Percentiles rank a stretch among this genome's conserved stretches.
Conservation (phyloP, 2,329 filamentous ascomycete species). For the Nigrospora oryzae region DNA sequence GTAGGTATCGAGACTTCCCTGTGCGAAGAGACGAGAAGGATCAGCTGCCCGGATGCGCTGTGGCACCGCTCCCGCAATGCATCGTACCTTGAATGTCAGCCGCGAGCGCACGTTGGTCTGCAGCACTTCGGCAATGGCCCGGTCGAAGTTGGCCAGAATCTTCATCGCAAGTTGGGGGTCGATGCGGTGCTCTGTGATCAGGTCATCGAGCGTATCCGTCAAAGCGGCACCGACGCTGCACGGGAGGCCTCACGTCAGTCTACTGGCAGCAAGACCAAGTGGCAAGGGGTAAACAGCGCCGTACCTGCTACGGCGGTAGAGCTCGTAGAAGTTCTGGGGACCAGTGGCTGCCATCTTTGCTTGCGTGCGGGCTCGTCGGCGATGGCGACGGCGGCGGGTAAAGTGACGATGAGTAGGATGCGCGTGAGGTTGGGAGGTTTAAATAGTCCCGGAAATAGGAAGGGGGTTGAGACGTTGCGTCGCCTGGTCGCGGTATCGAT, state of each 20-base stretch:
- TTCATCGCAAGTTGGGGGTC: conserved; percentile 98
- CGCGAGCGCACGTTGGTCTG: conserved; percentile 88
- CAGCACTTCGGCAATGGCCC: conserved; percentile 82
- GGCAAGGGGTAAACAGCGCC: conserved; percentile 8
- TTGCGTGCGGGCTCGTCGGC: not conserved
- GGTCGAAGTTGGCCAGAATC: conserved; percentile 92
- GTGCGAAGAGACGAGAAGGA: conserved; percentile 2
- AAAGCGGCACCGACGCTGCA: conserved; percentile 82
- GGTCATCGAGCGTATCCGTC: conserved; percentile 92
- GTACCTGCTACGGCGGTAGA: conserved; percentile 97
- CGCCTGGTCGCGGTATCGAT: no score
- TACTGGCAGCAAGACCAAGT: conserved; percentile 5
- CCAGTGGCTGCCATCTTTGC: conserved; percentile 32
- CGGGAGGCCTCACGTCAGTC: conserved; percentile 12
- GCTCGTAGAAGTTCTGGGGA: conserved; percentile 70
- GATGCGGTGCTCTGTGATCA: conserved; percentile 91
- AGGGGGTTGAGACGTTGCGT: not conserved
- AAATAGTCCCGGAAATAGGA: conserved; percentile 4
- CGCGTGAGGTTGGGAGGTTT: conserved; percentile 4
- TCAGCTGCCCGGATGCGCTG: not conserved
- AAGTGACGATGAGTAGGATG: conserved; percentile 2
- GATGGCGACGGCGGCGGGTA: not conserved
- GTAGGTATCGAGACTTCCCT: conserved; percentile 97
- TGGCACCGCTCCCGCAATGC: conserved; percentile 9
- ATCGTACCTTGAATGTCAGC: conserved; percentile 84